Evolutionary conservation across 805 yeast species (phyloP).

Genomic region (Naumovozyma castellii): DNA sequence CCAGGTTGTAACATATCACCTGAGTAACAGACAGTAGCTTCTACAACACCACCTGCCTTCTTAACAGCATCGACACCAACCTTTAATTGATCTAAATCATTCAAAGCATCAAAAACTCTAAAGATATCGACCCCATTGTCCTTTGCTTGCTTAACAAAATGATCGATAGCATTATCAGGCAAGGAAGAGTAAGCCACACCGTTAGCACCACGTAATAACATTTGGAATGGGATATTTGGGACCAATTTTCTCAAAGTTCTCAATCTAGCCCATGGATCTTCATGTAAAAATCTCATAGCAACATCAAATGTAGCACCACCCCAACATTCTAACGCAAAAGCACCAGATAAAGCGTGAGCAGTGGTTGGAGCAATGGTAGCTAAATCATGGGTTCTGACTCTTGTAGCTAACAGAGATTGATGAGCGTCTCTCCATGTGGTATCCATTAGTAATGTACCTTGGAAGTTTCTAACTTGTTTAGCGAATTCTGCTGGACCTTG

Average conservation of each 20-base stretch:
- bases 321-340: constrained; percentile 98
- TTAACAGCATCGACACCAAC: constrained; percentile 97
- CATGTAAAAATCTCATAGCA: constrained; percentile 95
- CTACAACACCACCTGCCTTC: constrained; percentile 98
- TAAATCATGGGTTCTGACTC: constrained; percentile 91
- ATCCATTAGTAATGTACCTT: constrained; percentile 91
- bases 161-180: constrained; percentile 98
- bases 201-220: constrained; percentile 98
- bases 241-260: constrained; percentile 79
- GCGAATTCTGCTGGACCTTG: constrained; percentile 89
- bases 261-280: constrained; percentile 97
- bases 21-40: constrained; percentile 95
- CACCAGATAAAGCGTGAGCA: constrained; percentile 78
- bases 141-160: constrained; percentile 90
- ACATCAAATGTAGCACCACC: constrained; percentile 99
- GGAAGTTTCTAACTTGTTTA: constrained; percentile 67
- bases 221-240: constrained; percentile 98
- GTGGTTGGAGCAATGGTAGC: constrained; percentile 89
- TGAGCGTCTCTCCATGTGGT: constrained; percentile 99
- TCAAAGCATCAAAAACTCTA: constrained; percentile 95
- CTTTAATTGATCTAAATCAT: constrained; percentile 90
- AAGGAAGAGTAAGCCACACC: constrained; percentile 97
- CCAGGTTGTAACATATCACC: constrained; percentile 97
- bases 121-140: constrained; percentile 94
- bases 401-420: constrained; percentile 92